phyloP scores from a whole-genome alignment of 768 basidiomycete genomes.

The Rhodotorula taiwanensis region DNA sequence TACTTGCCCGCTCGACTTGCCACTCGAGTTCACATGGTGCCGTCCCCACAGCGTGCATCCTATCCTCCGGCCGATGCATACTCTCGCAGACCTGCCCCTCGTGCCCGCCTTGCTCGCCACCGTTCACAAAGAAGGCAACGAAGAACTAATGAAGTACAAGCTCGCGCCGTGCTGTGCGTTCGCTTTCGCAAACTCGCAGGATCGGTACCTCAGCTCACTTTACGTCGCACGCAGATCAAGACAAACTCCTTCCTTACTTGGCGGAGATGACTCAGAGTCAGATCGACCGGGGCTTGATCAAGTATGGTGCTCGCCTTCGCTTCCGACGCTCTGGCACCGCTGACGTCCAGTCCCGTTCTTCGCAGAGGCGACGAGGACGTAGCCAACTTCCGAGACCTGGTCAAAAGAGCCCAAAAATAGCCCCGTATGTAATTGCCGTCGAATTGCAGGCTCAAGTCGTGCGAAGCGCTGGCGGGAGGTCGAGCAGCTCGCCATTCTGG shows the following conservation, averaged over 20 bases:
- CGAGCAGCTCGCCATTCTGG: conserved; percentile 16
- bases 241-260: conserved; percentile 44
- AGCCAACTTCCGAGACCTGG: conserved; percentile 34
- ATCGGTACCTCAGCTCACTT: too few relatives aligned
- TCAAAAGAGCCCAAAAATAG: conserved; percentile 1
- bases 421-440: too few relatives aligned
- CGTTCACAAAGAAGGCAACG: conserved; percentile 42
- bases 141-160: conserved; percentile 43
- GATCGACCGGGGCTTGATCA: conserved; percentile 44
- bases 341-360: too few relatives aligned
- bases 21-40: not conserved
- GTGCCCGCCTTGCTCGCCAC: conserved; percentile 44
- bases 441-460: not conserved
- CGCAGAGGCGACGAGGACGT: conserved; percentile 37
- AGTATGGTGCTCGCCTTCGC: conserved; percentile 27
- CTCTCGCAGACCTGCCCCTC: conserved; percentile 45
- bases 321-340: too few relatives aligned
- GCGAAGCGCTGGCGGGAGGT: conserved; percentile 26
- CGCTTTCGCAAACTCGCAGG: not conserved
- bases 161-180: not conserved
- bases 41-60: conserved; percentile 42
- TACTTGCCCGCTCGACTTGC: too few relatives aligned
- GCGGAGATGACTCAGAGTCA: conserved; percentile 43
- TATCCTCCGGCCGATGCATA: conserved; percentile 43
- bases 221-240: conserved; percentile 42